phyloP scores from a whole-genome alignment of 176 grass and related monocot species.

The Hordeum marinum region DNA sequence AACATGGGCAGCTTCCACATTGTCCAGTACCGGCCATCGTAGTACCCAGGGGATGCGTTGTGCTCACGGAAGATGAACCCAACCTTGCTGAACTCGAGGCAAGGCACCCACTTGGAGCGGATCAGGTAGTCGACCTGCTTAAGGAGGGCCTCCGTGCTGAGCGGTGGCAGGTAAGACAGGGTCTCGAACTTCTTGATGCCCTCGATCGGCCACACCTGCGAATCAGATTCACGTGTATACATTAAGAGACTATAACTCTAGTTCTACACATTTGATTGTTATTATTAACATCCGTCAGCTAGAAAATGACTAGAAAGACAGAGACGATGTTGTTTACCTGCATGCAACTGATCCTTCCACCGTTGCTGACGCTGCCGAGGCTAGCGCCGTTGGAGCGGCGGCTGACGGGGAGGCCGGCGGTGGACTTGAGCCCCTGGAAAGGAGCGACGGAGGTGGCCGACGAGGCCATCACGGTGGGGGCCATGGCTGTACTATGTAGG shows the following conservation, averaged over 20 bases:
- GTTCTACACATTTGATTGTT: background rate
- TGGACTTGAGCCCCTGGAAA: background rate
- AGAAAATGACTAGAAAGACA: no score
- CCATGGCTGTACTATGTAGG: background rate
- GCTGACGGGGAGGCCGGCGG: background rate
- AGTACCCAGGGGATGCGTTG: background rate
- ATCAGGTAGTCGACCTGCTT: background rate
- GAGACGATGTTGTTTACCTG: background rate
- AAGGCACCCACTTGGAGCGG: background rate
- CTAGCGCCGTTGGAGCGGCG: background rate
- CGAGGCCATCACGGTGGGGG: background rate
- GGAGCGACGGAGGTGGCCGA: background rate
- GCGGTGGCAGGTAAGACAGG: background rate
- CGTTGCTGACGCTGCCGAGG: background rate
- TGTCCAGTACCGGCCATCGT: background rate
- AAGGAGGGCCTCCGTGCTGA: background rate
- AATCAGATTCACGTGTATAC: background rate
- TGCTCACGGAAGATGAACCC: background rate
- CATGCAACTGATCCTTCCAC: background rate
- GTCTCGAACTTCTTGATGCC: background rate
- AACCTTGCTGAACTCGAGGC: background rate
- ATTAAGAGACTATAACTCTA: background rate
- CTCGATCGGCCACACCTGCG: background rate
- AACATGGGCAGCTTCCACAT: conserved; percentile 38
- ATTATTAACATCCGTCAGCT: no score